These are phyloP conservation scores for Erucastrum elatum DNA, from an alignment of 345 rosid species.

Conservation along the genomic window DNA sequence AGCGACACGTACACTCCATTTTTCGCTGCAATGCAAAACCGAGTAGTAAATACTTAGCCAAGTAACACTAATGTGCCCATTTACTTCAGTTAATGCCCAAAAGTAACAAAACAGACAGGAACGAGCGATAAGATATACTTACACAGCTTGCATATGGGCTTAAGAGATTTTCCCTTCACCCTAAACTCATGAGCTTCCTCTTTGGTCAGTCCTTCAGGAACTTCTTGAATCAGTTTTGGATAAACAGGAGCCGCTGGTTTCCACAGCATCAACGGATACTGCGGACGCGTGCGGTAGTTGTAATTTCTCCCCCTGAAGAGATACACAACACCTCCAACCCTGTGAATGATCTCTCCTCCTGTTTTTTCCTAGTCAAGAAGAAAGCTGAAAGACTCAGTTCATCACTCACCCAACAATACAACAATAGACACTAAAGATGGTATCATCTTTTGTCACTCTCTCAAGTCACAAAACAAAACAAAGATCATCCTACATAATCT, in stretches of 20 bases:
- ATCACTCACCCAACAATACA: constrained; percentile 2
- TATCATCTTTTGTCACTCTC: constrained; percentile 4
- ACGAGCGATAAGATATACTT: constrained; percentile 19
- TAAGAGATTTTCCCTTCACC: constrained; percentile 67
- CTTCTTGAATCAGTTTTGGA: constrained; percentile 88
- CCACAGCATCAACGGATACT: constrained; percentile 89
- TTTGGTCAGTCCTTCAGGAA: constrained; percentile 82
- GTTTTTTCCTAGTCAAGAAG: constrained; percentile 61
- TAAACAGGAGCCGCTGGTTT: constrained; percentile 98
- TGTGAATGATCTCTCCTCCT: constrained; percentile 76
- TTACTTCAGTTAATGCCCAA: background rate
- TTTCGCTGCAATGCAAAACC: constrained; percentile 58
- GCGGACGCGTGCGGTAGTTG: constrained; percentile 71
- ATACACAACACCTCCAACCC: constrained; percentile 77
- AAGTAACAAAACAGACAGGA: background rate
- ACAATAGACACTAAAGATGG: background rate
- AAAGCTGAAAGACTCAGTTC: background rate
- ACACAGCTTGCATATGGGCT: constrained; percentile 87
- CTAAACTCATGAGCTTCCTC: constrained; percentile 65
- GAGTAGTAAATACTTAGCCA: background rate
- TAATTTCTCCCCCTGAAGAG: constrained; percentile 94
- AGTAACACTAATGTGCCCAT: background rate
- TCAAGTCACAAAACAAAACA: background rate
- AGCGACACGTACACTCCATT: constrained; percentile 79
- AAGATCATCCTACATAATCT: background rate